Evolutionary conservation across 2,329 filamentous ascomycete species (phyloP), one percentile per base, ranked within the genome.

Genomic region (Talaromyces piceae): DNA sequence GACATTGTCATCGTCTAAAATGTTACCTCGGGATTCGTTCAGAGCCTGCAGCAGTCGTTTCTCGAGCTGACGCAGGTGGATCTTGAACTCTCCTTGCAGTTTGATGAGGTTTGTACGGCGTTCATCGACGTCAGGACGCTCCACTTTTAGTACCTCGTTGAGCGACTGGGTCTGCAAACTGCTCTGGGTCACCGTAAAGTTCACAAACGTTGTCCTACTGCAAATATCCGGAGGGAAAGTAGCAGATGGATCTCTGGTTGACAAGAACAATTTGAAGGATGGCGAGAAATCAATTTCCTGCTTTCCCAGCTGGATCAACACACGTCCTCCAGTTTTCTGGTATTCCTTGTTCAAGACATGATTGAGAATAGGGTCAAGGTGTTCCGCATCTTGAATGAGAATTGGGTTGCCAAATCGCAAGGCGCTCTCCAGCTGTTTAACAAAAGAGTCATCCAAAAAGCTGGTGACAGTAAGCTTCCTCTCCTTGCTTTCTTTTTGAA

Each of bases 301-400:
- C 71, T 93, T 96, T 63, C 93, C 93, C 37, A 98, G 87, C 70
- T 98, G 93, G 57, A 98, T 98, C 49, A 98, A 83, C 43, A 97
- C 91, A 79, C 93, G 91, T 20, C 93, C 93, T 59, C 93, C 93
- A 25, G 94, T 98, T 75, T 91, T 94, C 71, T 98, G 94, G 70
- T 98, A 98, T 66, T 98, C 93, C 70, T 98, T 98, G 75, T 98
- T 98, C 70, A 98, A 82, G 51, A 98, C 91, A 62, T 98, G 93
- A 65, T 97, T 98, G 61, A 98, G 83, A 54, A 98, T 91, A 0
- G 94, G 94, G 64, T 98, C 93, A 52, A 98, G 76, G 67, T 98
- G 88, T 71, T 98, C 94, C 1, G 93, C 94, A 68, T 98, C 93
- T 70, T 98, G 93, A 54, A 98, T 98, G 55, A 98, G 81, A 59